These are phyloP conservation scores for Crataegus laevigata DNA, from an alignment of 306 rosid genomes.

Conservation along the genomic window DNA sequence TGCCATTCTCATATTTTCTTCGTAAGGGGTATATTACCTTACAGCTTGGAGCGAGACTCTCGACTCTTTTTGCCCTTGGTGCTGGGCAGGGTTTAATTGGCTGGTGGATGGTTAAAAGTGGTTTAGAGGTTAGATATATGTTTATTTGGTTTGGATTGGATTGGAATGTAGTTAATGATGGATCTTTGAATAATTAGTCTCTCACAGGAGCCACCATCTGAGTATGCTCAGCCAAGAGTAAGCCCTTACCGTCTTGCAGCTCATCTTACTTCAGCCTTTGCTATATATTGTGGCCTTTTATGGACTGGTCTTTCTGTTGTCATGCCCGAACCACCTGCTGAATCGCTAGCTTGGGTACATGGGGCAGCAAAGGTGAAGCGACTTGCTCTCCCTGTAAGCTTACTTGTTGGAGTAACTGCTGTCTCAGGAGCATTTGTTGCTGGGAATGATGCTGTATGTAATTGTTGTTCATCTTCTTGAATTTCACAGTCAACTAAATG, in stretches of 20 bases:
- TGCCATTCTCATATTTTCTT: conserved; percentile 91
- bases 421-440: conserved; percentile 93
- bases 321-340: conserved; percentile 90
- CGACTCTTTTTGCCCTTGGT: conserved; percentile 66
- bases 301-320: conserved; percentile 90
- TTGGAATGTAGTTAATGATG: not conserved
- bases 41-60: conserved; percentile 67
- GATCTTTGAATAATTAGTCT: conserved; percentile 12
- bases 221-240: conserved; percentile 83
- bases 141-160: not conserved
- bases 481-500: conserved; percentile 3
- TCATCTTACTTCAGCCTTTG: conserved; percentile 93
- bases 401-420: conserved; percentile 78
- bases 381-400: conserved; percentile 64
- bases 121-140: conserved; percentile 31
- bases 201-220: conserved; percentile 77
- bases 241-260: conserved; percentile 98
- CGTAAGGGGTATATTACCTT: conserved; percentile 76
- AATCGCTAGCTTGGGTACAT: conserved; percentile 64
- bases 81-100: conserved; percentile 88
- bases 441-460: conserved; percentile 86
- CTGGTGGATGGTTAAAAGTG: conserved; percentile 99
- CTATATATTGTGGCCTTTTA: conserved; percentile 76
- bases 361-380: conserved; percentile 87
- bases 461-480: conserved; percentile 2